Evolutionary conservation across 2,329 filamentous ascomycete genomes (phyloP).

Genomic region (Exophiala viscosa): DNA sequence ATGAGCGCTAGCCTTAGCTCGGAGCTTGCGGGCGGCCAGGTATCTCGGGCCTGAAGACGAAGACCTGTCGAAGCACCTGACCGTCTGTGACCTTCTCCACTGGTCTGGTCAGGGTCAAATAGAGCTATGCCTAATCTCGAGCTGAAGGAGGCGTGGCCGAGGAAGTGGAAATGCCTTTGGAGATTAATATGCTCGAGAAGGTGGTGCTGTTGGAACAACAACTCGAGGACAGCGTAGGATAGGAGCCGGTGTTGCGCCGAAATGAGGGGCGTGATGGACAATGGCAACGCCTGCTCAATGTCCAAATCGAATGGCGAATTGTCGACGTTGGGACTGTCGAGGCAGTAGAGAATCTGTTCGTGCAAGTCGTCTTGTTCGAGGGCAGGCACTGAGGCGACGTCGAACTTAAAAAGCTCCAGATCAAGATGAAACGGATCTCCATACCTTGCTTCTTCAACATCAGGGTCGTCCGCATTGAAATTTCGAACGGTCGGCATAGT

Average conservation of each 20-base stretch:
- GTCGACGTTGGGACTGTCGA: conserved; percentile 2
- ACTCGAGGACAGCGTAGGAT: conserved; percentile 69
- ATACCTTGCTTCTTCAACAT: neutral
- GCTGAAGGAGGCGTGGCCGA: conserved; percentile 81
- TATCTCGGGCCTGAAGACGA: conserved; percentile 72
- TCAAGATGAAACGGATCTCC: conserved; percentile 10
- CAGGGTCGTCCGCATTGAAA: conserved; percentile 2
- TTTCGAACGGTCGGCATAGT: conserved; percentile 2
- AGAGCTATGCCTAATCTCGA: conserved; percentile 75
- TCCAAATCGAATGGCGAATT: conserved; percentile 13
- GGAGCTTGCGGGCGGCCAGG: conserved; percentile 90
- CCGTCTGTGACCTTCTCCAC: conserved; percentile 68
- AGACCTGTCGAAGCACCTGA: conserved; percentile 74
- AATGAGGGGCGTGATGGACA: conserved; percentile 74
- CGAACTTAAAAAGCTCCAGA: conserved; percentile 2
- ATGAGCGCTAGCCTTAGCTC: conserved; percentile 86
- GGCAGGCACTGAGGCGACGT: neutral
- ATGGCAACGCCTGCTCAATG: conserved; percentile 37
- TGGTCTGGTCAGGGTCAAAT: conserved; percentile 77
- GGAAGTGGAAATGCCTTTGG: conserved; percentile 75
- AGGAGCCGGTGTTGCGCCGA: conserved; percentile 70
- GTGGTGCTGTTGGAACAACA: conserved; percentile 72
- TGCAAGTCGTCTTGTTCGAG: conserved; percentile 8
- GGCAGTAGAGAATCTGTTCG: conserved; percentile 8
- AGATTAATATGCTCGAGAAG: conserved; percentile 69